phyloP scores from a whole-genome alignment of 2,329 filamentous ascomycete genomes.

The Aschersonia sp. region DNA sequence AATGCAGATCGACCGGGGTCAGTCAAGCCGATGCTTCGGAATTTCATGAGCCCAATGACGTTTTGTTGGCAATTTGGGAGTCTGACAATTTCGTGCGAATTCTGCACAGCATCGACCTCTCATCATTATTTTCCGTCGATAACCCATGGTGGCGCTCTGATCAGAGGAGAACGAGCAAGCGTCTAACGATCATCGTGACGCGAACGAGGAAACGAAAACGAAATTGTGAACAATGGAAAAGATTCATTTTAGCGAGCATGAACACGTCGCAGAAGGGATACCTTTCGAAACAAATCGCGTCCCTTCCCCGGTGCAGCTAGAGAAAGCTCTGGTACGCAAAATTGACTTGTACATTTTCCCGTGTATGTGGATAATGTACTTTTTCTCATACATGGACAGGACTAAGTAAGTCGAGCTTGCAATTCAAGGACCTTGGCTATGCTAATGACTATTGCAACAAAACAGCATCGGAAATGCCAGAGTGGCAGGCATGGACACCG shows the following conservation, averaged over 20 bases:
- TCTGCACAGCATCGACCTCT: too few relatives aligned
- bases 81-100: too few relatives aligned
- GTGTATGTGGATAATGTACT: constrained; percentile 43
- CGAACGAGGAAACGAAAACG: neutral
- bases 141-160: too few relatives aligned
- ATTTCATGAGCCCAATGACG: too few relatives aligned
- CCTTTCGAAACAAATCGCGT: too few relatives aligned
- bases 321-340: constrained; percentile 19
- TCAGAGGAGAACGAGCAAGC: too few relatives aligned
- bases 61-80: too few relatives aligned
- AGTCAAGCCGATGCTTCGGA: too few relatives aligned
- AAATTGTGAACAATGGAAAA: neutral
- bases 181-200: too few relatives aligned
- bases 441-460: neutral
- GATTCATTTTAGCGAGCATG: constrained; percentile 1
- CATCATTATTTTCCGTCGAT: too few relatives aligned
- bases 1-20: too few relatives aligned
- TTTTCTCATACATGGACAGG: constrained; percentile 44
- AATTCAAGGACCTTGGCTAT: neutral
- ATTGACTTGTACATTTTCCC: constrained; percentile 26
- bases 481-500: constrained; percentile 4
- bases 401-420: constrained; percentile 40
- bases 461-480: constrained; percentile 5
- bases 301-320: constrained; percentile 1
- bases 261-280: neutral